These are phyloP conservation scores for Cladosporium sp. DNA, from an alignment of 2,329 filamentous ascomycete species.

Conservation along the genomic window DNA sequence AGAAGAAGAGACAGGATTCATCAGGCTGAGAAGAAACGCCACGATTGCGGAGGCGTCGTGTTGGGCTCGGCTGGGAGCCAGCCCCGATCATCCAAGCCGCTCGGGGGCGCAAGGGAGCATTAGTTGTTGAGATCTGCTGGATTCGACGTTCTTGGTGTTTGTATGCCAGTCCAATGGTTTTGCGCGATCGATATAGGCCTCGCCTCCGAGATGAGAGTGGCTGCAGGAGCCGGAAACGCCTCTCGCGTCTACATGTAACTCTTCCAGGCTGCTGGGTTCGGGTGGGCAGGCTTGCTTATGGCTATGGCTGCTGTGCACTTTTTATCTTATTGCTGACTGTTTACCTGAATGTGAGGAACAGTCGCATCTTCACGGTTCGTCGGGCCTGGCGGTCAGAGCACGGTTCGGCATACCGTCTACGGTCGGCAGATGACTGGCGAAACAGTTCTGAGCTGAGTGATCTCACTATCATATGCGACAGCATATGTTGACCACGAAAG, in stretches of 20 bases:
- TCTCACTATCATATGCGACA: no score
- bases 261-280: slow-evolving; percentile 13
- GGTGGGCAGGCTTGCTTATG: neutral
- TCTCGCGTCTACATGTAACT: neutral
- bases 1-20: neutral
- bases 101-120: neutral
- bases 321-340: neutral
- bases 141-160: neutral
- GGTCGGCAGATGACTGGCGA: neutral
- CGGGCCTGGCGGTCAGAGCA: neutral
- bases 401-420: neutral
- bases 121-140: neutral
- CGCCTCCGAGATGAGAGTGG: slow-evolving; percentile 14
- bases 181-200: neutral
- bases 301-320: neutral
- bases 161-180: slow-evolving; percentile 3
- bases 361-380: neutral
- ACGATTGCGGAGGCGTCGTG: slow-evolving; percentile 1
- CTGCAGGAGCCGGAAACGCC: slow-evolving; percentile 14
- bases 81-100: slow-evolving; percentile 6
- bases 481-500: neutral
- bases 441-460: no score
- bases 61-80: neutral
- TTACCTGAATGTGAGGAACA: neutral
- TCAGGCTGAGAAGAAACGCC: slow-evolving; percentile 11